A percentile compares a stretch with the other conserved stretches of the same genome.
These are phyloP conservation scores for Diaporthe amygdali DNA, from an alignment of 2,329 filamentous ascomycete species.

Conservation along the genomic window DNA sequence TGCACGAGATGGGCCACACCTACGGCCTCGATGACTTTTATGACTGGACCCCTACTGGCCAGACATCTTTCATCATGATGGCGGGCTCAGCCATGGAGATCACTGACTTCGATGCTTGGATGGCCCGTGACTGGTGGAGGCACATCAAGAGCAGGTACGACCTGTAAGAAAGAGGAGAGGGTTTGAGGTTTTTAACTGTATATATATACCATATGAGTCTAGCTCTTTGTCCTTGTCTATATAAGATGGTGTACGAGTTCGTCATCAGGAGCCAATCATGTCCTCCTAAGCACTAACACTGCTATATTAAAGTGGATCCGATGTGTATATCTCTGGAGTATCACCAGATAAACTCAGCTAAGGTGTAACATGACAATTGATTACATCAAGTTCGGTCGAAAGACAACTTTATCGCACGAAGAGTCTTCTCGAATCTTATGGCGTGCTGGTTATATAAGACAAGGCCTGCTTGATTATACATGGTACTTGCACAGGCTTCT, in stretches of 20 bases:
- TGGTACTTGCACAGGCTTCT: neutral
- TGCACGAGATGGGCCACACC: slow-evolving; percentile 1
- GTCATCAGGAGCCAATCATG: neutral
- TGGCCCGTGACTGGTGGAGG: slow-evolving; percentile 6
- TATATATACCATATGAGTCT: neutral
- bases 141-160: slow-evolving; percentile 9
- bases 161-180: neutral
- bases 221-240: neutral
- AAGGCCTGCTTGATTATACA: neutral
- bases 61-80: neutral
- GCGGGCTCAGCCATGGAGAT: neutral
- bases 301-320: neutral
- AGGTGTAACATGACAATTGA: neutral
- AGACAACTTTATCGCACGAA: neutral
- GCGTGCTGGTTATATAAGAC: neutral
- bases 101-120: neutral
- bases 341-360: too few relatives aligned
- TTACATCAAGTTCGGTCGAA: neutral
- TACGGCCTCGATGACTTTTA: neutral
- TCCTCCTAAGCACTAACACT: neutral
- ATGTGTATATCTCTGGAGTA: too few relatives aligned
- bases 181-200: neutral
- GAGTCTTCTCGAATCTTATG: neutral
- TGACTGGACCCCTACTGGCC: neutral
- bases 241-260: neutral